Evolutionary conservation across 805 yeast species (phyloP), one percentile per base, ranked within the genome.

Genomic region (Myxozyma sirexii): DNA sequence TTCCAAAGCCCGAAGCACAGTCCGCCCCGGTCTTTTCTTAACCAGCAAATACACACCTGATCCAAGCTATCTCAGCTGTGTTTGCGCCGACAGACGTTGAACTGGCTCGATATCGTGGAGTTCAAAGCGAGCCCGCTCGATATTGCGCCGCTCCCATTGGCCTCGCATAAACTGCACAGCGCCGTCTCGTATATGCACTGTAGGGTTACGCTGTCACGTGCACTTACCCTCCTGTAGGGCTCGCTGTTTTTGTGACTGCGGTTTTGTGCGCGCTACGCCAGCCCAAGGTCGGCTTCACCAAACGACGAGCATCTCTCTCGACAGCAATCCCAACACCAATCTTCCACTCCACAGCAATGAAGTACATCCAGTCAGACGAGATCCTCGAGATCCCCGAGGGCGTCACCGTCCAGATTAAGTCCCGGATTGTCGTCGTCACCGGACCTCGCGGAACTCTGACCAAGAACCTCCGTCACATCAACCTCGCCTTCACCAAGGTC

Each of bases 401-500:
- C 33, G 99, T 94, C 69, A 82, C 87, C 73, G 88, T 94, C 72
- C 79, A 81, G 77, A 93, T 94, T 86, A 88, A 90, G 80, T 84
- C 98, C 79, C 90, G 99, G 84, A 72, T 75, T 75, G 80, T 94
- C 77, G 86, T 85, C 73, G 98, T 94, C 71, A 84, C 87, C 74
- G 99, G 99, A 72, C 99, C 99, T 82, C 92, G 98, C 84, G 99
- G 99, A 81, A 82, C 84, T 70, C 83, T 93, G 77, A 76, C 79
- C 82, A 93, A 94, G 87, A 84, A 88, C 83, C 84, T 93, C 77
- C 85, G 87, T 78, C 99, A 94, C 84, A 86, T 94, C 74, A 90
- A 93, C 79, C 96, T 94, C 72, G 87, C 97, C 71, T 93, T 94
- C 87, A 53, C 64, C 66, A 90, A 92, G 84, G 76, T 88, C 69